phyloP scores from a whole-genome alignment of 257 asterid genomes.

The Solanum okadae region DNA sequence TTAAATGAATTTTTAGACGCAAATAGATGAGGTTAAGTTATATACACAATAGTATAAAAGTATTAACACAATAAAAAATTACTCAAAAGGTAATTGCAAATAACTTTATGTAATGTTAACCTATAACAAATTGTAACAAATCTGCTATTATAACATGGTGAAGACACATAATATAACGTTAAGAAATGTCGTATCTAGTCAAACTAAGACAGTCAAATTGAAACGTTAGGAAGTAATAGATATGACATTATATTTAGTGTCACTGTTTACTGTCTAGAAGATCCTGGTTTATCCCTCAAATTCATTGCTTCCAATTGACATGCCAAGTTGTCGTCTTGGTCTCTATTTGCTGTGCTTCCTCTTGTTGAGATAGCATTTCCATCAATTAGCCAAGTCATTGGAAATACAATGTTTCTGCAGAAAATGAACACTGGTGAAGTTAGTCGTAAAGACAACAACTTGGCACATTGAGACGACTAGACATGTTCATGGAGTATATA shows the following conservation, averaged over 20 bases:
- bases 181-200: neutral
- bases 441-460: neutral
- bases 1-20: neutral
- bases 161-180: too few species aligned
- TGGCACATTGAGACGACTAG: neutral
- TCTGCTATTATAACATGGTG: neutral
- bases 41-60: neutral
- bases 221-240: neutral
- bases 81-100: neutral
- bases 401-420: conserved; percentile 13
- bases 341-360: neutral
- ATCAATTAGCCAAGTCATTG: conserved; percentile 12
- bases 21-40: neutral
- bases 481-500: neutral
- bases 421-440: neutral
- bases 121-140: neutral
- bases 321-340: neutral
- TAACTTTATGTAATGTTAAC: neutral
- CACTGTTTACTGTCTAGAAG: neutral
- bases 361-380: neutral
- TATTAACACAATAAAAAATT: neutral
- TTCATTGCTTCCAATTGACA: neutral
- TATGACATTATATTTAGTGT: neutral
- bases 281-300: neutral
- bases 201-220: neutral